phyloP scores from a whole-genome alignment of 805 yeast genomes.

The Torulaspora maleeae region DNA sequence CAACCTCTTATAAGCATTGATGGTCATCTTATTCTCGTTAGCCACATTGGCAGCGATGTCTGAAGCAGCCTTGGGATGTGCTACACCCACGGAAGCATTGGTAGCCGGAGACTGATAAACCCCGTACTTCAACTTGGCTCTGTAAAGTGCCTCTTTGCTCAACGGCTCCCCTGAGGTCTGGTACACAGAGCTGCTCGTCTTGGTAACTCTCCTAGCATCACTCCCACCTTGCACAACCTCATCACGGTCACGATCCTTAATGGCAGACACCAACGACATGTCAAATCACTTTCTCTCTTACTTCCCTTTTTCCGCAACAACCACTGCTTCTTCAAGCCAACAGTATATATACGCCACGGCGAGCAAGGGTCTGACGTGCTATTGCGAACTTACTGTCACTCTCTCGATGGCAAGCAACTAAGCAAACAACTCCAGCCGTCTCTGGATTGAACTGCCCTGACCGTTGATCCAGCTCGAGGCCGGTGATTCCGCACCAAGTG shows the following conservation, averaged over 20 bases:
- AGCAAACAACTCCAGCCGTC: constrained; percentile 1
- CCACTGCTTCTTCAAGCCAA: too few species aligned
- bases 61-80: constrained; percentile 51
- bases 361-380: too few species aligned
- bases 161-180: constrained; percentile 67
- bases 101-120: constrained; percentile 49
- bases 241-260: constrained; percentile 13
- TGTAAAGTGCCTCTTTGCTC: constrained; percentile 69
- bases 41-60: constrained; percentile 78
- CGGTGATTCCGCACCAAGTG: constrained; percentile 2
- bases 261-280: constrained; percentile 35
- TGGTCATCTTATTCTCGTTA: constrained; percentile 56
- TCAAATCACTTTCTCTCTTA: too few species aligned
- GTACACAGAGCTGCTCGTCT: constrained; percentile 41
- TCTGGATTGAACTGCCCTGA: background rate
- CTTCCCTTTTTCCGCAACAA: background rate
- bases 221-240: constrained; percentile 5
- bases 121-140: constrained; percentile 68
- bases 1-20: constrained; percentile 56
- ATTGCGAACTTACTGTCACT: too few species aligned
- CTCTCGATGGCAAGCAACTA: too few species aligned
- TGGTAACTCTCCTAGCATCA: constrained; percentile 4
- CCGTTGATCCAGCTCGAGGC: background rate
- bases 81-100: constrained; percentile 52
- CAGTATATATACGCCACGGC: background rate